These are phyloP conservation scores for Kwoniella botswanensis DNA, from an alignment of 768 basidiomycete species.

Conservation along the genomic window DNA sequence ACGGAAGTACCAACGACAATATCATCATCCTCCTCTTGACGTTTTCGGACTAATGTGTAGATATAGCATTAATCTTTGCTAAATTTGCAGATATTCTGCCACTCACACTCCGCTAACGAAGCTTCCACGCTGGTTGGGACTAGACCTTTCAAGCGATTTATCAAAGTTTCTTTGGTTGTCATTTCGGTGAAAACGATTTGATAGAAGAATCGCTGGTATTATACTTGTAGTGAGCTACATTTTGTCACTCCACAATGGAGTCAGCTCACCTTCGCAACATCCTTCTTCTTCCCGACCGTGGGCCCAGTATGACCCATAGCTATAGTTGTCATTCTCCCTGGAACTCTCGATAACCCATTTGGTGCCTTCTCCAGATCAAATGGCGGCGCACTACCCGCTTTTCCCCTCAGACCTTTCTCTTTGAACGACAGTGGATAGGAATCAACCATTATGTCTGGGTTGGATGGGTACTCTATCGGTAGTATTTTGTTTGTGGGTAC, in stretches of 20 bases:
- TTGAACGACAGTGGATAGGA: conserved; percentile 40
- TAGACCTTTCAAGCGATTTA: conserved; percentile 71
- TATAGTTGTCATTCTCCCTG: conserved; percentile 36
- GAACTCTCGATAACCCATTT: conserved; percentile 32
- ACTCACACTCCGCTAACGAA: conserved; percentile 71
- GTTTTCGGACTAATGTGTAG: conserved; percentile 6
- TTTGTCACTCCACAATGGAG: neutral
- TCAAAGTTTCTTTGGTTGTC: conserved; percentile 71
- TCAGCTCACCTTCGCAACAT: conserved; percentile 55
- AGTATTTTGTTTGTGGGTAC: conserved; percentile 29
- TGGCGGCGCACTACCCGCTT: conserved; percentile 54
- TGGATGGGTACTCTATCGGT: conserved; percentile 53
- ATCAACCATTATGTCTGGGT: conserved; percentile 51
- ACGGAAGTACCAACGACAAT: conserved; percentile 87
- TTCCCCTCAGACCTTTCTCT: conserved; percentile 54
- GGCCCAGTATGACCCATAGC: conserved; percentile 52
- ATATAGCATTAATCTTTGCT: conserved; percentile 15
- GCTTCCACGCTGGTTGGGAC: conserved; percentile 70
- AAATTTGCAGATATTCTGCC: neutral
- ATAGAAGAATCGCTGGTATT: conserved; percentile 77
- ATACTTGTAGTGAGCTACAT: too few species aligned
- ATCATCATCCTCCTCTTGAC: conserved; percentile 84
- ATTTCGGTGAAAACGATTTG: conserved; percentile 82
- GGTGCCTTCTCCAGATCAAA: conserved; percentile 46
- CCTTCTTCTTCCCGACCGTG: conserved; percentile 56